Conservation (phyloP, 176 grass and related monocot genomes). For the Pontederia crassipes region DNA sequence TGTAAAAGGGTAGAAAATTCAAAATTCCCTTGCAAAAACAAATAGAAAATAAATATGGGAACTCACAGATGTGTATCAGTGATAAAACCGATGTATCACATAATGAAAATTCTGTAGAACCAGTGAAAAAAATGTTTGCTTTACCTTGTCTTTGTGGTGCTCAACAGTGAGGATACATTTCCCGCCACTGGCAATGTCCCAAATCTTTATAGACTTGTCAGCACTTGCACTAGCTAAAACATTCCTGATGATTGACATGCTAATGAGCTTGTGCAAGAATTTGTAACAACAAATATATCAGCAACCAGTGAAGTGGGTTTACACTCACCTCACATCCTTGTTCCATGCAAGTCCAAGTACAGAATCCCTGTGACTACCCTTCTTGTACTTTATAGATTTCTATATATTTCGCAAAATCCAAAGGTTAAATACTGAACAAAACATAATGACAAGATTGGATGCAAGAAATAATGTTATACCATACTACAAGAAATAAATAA, state of each 20-base stretch:
- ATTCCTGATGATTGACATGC: conserved; percentile 39
- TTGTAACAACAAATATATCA: neutral
- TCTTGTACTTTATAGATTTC: conserved; percentile 42
- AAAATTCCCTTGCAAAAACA: neutral
- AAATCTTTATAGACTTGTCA: conserved; percentile 73
- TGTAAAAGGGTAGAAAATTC: neutral
- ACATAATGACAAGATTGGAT: neutral
- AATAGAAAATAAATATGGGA: neutral
- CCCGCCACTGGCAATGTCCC: conserved; percentile 52
- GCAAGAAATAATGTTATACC: neutral
- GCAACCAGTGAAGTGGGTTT: neutral
- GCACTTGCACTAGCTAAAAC: conserved; percentile 94
- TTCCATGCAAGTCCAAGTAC: conserved; percentile 98
- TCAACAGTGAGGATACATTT: conserved; percentile 68
- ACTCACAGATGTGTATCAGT: neutral
- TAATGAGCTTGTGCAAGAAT: neutral
- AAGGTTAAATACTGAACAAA: neutral
- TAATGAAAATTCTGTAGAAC: too few species aligned
- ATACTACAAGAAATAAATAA: neutral
- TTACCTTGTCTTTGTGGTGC: conserved; percentile 89
- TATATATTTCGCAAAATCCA: conserved; percentile 8
- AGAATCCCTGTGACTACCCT: conserved; percentile 65
- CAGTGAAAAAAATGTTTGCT: neutral
- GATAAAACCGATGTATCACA: neutral
- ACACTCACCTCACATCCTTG: conserved; percentile 72